Evolutionary conservation across 1,284 basidiomycete species (phyloP).

Genomic region (Bondarzewia mesenterica): DNA sequence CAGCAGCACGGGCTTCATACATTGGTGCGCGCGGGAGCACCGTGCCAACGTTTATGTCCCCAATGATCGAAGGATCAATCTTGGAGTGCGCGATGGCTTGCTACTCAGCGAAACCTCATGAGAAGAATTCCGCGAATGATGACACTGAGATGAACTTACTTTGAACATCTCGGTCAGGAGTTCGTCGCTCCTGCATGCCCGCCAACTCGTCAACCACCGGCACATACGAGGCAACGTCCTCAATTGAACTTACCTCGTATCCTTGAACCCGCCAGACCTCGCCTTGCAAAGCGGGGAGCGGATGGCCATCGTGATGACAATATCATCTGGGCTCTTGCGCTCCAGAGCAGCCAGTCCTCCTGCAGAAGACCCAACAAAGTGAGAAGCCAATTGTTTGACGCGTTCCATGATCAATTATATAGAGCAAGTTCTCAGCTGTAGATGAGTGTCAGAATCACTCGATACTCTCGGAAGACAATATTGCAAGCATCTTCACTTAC

Average conservation of each 20-base stretch:
- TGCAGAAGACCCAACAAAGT: neutral
- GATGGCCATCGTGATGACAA: slow-evolving; percentile 4
- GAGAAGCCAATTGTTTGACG: slow-evolving; percentile 1
- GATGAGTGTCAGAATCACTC: too few species aligned
- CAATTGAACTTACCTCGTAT: slow-evolving; percentile 1
- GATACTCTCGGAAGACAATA: too few species aligned
- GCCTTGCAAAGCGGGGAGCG: slow-evolving; percentile 4
- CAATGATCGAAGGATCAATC: slow-evolving; percentile 4
- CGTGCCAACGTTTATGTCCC: slow-evolving; percentile 62
- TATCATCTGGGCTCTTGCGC: slow-evolving; percentile 4
- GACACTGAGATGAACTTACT: neutral
- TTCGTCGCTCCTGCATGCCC: slow-evolving; percentile 6
- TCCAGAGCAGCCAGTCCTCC: neutral
- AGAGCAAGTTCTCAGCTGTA: too few species aligned
- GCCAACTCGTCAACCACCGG: neutral
- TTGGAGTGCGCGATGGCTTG: slow-evolving; percentile 5
- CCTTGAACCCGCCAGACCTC: slow-evolving; percentile 5
- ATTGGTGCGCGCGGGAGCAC: slow-evolving; percentile 52
- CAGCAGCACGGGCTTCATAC: slow-evolving; percentile 66
- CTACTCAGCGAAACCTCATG: neutral
- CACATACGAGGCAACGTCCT: neutral
- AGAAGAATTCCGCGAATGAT: neutral
- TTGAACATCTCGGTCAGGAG: slow-evolving; percentile 6
- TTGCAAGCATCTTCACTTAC: too few species aligned
- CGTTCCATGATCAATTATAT: slow-evolving; percentile 3